Conservation (phyloP, 2,329 filamentous ascomycete genomes). For the Paracorniculantispora psalliotae region DNA sequence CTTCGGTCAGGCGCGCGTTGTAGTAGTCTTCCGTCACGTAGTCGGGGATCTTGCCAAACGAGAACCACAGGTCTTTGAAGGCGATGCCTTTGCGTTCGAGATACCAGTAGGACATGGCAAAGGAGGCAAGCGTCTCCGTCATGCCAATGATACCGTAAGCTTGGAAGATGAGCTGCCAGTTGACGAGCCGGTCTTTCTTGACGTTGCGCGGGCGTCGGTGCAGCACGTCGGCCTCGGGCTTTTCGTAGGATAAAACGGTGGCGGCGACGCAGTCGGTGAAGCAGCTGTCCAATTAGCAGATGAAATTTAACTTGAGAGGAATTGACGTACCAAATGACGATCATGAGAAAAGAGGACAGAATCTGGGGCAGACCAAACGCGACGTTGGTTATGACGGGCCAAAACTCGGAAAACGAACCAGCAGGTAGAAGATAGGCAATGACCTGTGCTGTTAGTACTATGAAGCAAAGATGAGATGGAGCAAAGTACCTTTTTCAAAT, state of each 20-base stretch:
- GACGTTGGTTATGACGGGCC: conserved; percentile 70
- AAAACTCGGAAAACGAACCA: conserved; percentile 69
- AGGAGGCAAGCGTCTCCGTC: conserved; percentile 54
- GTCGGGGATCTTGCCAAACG: conserved; percentile 51
- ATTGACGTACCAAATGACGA: conserved; percentile 50
- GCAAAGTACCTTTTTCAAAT: conserved; percentile 67
- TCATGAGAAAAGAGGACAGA: conserved; percentile 69
- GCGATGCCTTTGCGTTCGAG: conserved; percentile 57
- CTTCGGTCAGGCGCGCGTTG: conserved; percentile 52
- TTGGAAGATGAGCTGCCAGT: conserved; percentile 67
- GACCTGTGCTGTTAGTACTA: conserved; percentile 17
- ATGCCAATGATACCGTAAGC: conserved; percentile 68
- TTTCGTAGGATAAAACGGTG: conserved; percentile 69
- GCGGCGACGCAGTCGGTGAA: conserved; percentile 74
- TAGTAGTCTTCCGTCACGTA: conserved; percentile 51
- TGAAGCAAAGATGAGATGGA: neutral
- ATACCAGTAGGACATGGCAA: conserved; percentile 65
- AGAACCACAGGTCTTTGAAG: conserved; percentile 63
- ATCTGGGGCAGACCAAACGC: conserved; percentile 69
- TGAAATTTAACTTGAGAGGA: neutral
- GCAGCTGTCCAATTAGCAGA: conserved; percentile 40
- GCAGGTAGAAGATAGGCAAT: conserved; percentile 69
- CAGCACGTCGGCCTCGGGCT: conserved; percentile 71
- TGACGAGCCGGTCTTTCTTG: conserved; percentile 66
- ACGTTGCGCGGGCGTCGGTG: conserved; percentile 62